Evolutionary conservation across 352 stramenopile genomes (phyloP).

Genomic region (Peronosclerospora sorghi): DNA sequence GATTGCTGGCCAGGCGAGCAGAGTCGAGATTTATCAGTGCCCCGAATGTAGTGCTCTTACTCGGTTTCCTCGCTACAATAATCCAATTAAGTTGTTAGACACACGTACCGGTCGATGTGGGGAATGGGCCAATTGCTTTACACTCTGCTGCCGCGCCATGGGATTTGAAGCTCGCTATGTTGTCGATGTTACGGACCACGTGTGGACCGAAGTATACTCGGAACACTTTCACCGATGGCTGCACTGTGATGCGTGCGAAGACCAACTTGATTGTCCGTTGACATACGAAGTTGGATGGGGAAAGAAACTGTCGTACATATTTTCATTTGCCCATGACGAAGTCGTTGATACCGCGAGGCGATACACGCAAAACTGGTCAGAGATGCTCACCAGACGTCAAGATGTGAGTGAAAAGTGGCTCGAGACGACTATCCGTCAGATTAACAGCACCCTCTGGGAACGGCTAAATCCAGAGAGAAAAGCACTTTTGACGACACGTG

Average conservation of each 20-base stretch:
- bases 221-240: slow-evolving; percentile 77
- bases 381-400: slow-evolving; percentile 44
- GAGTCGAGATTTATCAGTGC: slow-evolving; percentile 86
- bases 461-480: slow-evolving; percentile 19
- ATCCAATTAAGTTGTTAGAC: slow-evolving; percentile 79
- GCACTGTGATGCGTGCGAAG: slow-evolving; percentile 91
- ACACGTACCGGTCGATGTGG: slow-evolving; percentile 82
- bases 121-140: slow-evolving; percentile 92
- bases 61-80: slow-evolving; percentile 86
- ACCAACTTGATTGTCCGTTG: slow-evolving; percentile 85
- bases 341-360: slow-evolving; percentile 84
- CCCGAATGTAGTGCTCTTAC: slow-evolving; percentile 34
- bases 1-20: slow-evolving; percentile 38
- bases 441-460: slow-evolving; percentile 36
- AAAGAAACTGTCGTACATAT: slow-evolving; percentile 89
- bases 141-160: slow-evolving; percentile 80
- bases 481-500: slow-evolving; percentile 26
- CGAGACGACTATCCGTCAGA: slow-evolving; percentile 28
- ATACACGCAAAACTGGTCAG: slow-evolving; percentile 65
- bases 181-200: slow-evolving; percentile 91
- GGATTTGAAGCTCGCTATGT: slow-evolving; percentile 88
- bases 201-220: slow-evolving; percentile 91
- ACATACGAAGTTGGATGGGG: slow-evolving; percentile 94
- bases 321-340: slow-evolving; percentile 82
- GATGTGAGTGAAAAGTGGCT: slow-evolving; percentile 66